These are phyloP conservation scores for Ogataea hybrid DNA, from an alignment of 1,139 yeast species.

Conservation along the genomic window DNA sequence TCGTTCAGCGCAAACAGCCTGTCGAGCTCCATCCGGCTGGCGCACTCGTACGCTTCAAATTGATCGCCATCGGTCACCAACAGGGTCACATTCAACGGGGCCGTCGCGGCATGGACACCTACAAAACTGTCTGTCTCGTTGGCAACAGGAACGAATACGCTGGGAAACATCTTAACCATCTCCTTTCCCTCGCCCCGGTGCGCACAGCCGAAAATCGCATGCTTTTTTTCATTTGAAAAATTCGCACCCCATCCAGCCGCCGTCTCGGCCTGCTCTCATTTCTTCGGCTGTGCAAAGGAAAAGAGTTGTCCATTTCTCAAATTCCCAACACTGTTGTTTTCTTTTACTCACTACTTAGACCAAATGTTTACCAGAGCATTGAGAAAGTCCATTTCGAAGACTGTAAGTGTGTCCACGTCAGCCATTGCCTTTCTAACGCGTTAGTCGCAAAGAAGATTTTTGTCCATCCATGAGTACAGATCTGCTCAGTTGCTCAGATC, in stretches of 20 bases:
- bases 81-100: conserved; percentile 1
- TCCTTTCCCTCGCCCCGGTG: conserved; percentile 3
- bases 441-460: conserved; percentile 52
- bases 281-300: conserved; percentile 12
- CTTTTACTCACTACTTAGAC: not conserved
- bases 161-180: not conserved
- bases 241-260: conserved; percentile 10
- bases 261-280: conserved; percentile 5
- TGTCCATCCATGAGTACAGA: conserved; percentile 94
- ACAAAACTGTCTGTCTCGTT: conserved; percentile 1
- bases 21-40: conserved; percentile 1
- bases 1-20: conserved; percentile 11
- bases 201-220: conserved; percentile 10
- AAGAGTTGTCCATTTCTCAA: conserved; percentile 9
- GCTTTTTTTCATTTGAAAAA: not conserved
- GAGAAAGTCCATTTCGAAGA: conserved; percentile 16
- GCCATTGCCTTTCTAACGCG: conserved; percentile 2
- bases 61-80: conserved; percentile 9
- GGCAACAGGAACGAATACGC: not conserved
- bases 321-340: conserved; percentile 5
- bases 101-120: conserved; percentile 2
- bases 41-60: conserved; percentile 8
- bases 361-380: conserved; percentile 24
- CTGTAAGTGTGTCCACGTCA: conserved; percentile 14
- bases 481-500: conserved; percentile 77